These are phyloP conservation scores for Apiotrichum domesticum DNA, from an alignment of 1,284 basidiomycete genomes.

Conservation along the genomic window DNA sequence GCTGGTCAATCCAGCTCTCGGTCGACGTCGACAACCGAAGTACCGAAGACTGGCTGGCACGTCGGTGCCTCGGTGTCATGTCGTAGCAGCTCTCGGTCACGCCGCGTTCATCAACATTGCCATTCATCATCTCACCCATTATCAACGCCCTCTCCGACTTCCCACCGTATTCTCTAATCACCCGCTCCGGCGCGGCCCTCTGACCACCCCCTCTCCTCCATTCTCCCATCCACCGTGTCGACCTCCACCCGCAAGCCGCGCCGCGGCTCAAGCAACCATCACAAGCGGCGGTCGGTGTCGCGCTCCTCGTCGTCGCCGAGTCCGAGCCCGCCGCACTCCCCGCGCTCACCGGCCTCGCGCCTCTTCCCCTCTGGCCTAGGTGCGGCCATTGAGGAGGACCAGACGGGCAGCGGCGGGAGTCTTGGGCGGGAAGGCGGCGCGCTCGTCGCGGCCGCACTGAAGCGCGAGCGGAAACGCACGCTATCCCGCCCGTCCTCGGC, in stretches of 20 bases:
- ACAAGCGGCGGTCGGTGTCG: not conserved
- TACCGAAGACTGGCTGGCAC: too few relatives aligned
- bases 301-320: not conserved
- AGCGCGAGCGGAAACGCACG: not conserved
- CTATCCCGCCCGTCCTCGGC: not conserved
- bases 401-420: too few relatives aligned
- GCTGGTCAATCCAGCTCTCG: too few relatives aligned
- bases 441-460: too few relatives aligned
- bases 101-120: too few relatives aligned
- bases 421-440: too few relatives aligned
- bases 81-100: too few relatives aligned
- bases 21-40: too few relatives aligned
- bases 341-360: not conserved
- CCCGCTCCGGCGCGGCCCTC: not conserved
- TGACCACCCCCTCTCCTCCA: not conserved
- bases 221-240: not conserved
- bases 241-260: not conserved
- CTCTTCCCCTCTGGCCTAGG: not conserved
- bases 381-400: not conserved
- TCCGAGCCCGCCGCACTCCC: not conserved
- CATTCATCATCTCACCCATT: too few relatives aligned
- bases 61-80: too few relatives aligned
- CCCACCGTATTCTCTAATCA: not conserved
- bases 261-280: not conserved
- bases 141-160: too few relatives aligned